Evolutionary conservation across 257 asterid genomes (phyloP), one percentile per base, ranked within the genome.

Genomic region (Thymus quinquecostatus): DNA sequence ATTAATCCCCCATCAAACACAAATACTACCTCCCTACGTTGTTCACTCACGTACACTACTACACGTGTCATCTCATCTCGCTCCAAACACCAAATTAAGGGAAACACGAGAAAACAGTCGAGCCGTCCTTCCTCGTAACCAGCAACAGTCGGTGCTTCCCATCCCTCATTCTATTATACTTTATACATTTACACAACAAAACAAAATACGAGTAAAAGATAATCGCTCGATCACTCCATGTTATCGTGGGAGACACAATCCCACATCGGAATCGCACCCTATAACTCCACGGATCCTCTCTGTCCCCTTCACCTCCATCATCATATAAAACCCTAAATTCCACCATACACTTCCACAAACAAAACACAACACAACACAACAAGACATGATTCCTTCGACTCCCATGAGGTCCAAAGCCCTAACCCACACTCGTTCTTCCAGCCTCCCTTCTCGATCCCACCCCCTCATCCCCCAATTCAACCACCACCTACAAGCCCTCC

Each of bases 391-490:
- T 44, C 6, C 49, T 44, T 61, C 87, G 40, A 82, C 86, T 12
- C 83, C 88, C 72, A 5, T 63, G 64, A 78, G 73, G 66, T 68
- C 86, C 10, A 85, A 77, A 75, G 28, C 75, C 67, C 68, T 64
- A 6, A 61, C 54, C 48, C 78, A 80, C 67, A 77, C 82, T 64
- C 87, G 84, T 53, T 82, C 87, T 33, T 21, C 82, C 14, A 85
- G 87, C 75, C 80, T 85, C 60, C 86, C 86, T 51, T 71, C 81
- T 0, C 72, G 71, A 75, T 79, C 82, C 28, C 86, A 78, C 74
- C 90, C 87, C 8, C 73, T 85, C 32, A 70, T 83, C 30, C 84
- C 80, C 14, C 87, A 78, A 47, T 82, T 82, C 58, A 77, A 74
- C 40, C 63, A 82, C 8, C 78, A 71, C 11, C 38, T 82, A 30